A percentile compares a stretch with the other conserved stretches of the same genome.
Conservation (phyloP, 805 yeast genomes). For the Schwanniomyces polymorphus region DNA sequence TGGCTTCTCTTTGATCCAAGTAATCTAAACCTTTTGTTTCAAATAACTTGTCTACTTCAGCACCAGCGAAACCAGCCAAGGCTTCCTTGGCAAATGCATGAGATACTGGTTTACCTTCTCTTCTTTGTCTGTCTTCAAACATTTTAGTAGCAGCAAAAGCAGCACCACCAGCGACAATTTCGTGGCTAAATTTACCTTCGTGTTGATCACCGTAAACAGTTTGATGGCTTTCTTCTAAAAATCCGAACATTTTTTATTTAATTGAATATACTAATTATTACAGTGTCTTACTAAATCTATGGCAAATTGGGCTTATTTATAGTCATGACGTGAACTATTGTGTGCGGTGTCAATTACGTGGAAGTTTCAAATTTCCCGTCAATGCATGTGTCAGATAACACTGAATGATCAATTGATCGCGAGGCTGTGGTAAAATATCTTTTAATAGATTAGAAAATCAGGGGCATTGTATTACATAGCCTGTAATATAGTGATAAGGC, state of each 20-base stretch:
- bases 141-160: slow-evolving; percentile 30
- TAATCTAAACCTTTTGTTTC: slow-evolving; percentile 34
- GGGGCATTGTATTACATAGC: too few species aligned
- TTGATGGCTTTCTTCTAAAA: slow-evolving; percentile 19
- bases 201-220: slow-evolving; percentile 28
- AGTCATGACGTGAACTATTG: background rate
- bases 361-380: background rate
- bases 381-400: background rate
- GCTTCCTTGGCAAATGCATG: slow-evolving; percentile 30
- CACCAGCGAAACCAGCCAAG: slow-evolving; percentile 30
- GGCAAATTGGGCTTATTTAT: background rate
- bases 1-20: slow-evolving; percentile 26
- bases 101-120: slow-evolving; percentile 30
- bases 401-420: background rate
- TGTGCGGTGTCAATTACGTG: background rate
- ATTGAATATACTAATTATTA: too few species aligned
- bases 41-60: slow-evolving; percentile 31
- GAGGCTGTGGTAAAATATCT: too few species aligned
- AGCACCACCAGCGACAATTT: slow-evolving; percentile 32
- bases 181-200: slow-evolving; percentile 31
- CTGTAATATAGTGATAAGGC: too few species aligned
- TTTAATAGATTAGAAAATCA: too few species aligned
- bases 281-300: background rate
- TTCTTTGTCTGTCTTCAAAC: slow-evolving; percentile 31
- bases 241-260: background rate